phyloP scores from a whole-genome alignment of 257 asterid species.

The Plantago major region DNA sequence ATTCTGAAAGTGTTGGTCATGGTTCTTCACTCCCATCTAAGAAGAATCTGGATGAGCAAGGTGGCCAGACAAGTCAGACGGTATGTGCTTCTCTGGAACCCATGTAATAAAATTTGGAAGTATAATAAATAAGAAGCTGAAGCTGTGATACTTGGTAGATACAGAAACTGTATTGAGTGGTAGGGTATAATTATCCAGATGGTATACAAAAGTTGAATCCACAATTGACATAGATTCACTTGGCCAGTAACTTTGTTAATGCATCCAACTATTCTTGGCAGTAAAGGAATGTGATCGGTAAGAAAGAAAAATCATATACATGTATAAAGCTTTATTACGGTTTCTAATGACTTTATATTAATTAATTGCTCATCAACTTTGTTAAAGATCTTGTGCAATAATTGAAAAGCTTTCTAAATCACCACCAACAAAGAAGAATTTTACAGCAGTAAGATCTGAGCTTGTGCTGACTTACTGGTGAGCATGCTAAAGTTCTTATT shows the following conservation, averaged over 20 bases:
- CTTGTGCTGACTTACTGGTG: not conserved
- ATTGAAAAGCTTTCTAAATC: not conserved
- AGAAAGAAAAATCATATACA: not conserved
- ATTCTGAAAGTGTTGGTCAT: slow-evolving; percentile 55
- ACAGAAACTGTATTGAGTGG: slow-evolving; percentile 10
- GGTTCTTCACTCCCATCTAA: slow-evolving; percentile 40
- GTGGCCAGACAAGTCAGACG: slow-evolving; percentile 59
- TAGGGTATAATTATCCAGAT: slow-evolving; percentile 15
- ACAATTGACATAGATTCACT: slow-evolving; percentile 14
- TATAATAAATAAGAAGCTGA: slow-evolving; percentile 20
- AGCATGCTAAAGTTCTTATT: slow-evolving; percentile 11
- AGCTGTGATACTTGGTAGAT: slow-evolving; percentile 20
- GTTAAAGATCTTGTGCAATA: not conserved
- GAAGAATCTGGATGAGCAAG: slow-evolving; percentile 58
- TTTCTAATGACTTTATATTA: slow-evolving; percentile 1
- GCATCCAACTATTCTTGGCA: slow-evolving; percentile 9
- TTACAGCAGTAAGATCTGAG: slow-evolving; percentile 6
- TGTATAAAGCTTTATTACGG: not conserved
- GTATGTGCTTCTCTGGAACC: slow-evolving; percentile 57
- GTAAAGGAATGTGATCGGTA: slow-evolving; percentile 3
- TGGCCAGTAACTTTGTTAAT: slow-evolving; percentile 20
- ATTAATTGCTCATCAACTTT: slow-evolving; percentile 2
- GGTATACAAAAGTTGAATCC: slow-evolving; percentile 8
- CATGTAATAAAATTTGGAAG: slow-evolving; percentile 26
- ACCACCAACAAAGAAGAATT: not conserved